These are phyloP conservation scores for Articulospora tetracladia DNA, from an alignment of 495 filamentous ascomycete species.

Conservation along the genomic window DNA sequence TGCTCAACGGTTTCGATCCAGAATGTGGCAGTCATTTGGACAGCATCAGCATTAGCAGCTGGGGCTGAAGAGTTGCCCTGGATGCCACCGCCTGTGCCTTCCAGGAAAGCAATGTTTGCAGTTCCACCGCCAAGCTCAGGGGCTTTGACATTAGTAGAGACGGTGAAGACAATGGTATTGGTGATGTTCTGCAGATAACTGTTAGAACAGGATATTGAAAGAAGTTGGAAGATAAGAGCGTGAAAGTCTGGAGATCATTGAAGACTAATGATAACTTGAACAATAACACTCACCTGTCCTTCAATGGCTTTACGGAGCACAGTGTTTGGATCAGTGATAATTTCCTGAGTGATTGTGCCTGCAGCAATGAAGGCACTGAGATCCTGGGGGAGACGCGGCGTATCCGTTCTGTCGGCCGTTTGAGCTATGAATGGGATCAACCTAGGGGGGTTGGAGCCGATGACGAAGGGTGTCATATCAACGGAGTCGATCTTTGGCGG, in stretches of 20 bases:
- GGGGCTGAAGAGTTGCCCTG: neutral
- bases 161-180: conserved; percentile 24
- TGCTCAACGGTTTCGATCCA: conserved; percentile 29
- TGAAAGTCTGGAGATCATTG: neutral
- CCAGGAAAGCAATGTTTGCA: conserved; percentile 28
- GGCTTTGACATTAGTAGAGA: conserved; percentile 20
- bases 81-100: conserved; percentile 6
- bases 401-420: conserved; percentile 15
- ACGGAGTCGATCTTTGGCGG: conserved; percentile 16
- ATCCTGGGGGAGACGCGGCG: conserved; percentile 27
- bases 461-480: conserved; percentile 27
- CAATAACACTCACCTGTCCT: conserved; percentile 1
- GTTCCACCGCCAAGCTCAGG: conserved; percentile 26
- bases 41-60: conserved; percentile 24
- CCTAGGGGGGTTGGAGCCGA: conserved; percentile 12
- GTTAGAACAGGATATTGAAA: neutral
- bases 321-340: conserved; percentile 23
- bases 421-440: conserved; percentile 13
- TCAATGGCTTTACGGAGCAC: conserved; percentile 23
- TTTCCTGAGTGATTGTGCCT: conserved; percentile 29
- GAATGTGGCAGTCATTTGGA: conserved; percentile 26
- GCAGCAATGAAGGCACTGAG: conserved; percentile 24
- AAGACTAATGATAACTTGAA: too few relatives aligned
- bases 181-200: conserved; percentile 20
- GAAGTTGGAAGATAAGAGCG: neutral